Evolutionary conservation across 2,329 filamentous ascomycete species (phyloP), one percentile per base, ranked within the genome.

Genomic region (Keithomyces neogunnii): DNA sequence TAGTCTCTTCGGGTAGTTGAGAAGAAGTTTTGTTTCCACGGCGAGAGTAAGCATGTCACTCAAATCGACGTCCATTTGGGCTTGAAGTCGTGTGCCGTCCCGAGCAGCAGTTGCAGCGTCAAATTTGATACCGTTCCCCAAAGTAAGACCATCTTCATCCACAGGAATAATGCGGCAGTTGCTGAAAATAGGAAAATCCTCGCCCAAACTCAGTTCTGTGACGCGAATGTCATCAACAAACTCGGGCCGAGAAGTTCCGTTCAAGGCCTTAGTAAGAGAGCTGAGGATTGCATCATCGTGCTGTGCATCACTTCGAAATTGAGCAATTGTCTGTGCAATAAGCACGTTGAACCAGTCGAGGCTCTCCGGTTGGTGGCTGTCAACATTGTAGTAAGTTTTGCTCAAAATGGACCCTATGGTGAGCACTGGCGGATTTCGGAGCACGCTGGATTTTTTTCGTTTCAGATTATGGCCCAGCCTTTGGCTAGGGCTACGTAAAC

Each of bases 341-440:
- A 99, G 76, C 30, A 99, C 93, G 65, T 99, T 99, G 77, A 99
- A 97, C 93, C 93, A 99, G 69, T 99, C 93, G 54, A 99, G 71
- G 52, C 88, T 95, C 69, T 99, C 93, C 1, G 93, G 93, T 68
- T 97, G 93, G 67, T 99, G 93, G 54, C 89, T 90, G 60, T 95
- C 81, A 43, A 93, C 89, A 64, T 95, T 96, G 73, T 99, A 99
- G 69, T 96, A 99, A 28, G 93, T 97, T 73, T 99, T 99, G 60
- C 85, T 86, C 30, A 99, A 78, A 55, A 99, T 96, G 8, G 90
- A 95, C 48, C 86, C 86, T n/a, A 95, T 95, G 4, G 91, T 95
- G 19, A 95, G 81, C 3, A 81, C 80, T 1, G 87, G 85, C 0
- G 86, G 80, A 19, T 82, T 84, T 4, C 88, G 80, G 6, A 93